Conservation (phyloP, 768 basidiomycete species). For the Naganishia kalamii region DNA sequence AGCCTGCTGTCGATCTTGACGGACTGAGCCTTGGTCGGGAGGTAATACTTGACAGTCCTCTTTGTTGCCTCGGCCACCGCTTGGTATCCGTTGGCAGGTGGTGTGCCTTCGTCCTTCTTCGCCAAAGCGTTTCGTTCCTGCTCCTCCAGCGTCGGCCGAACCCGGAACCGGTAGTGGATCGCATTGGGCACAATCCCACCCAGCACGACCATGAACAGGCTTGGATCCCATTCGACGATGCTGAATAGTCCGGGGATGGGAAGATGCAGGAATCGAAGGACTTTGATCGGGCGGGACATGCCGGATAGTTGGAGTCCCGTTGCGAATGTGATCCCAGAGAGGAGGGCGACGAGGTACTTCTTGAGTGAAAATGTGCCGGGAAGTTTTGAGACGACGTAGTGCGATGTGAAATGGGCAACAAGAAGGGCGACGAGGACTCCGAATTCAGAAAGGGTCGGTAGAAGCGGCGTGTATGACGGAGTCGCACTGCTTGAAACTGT, state of each 20-base stretch:
- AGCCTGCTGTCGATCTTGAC: conserved; percentile 30
- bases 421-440: neutral
- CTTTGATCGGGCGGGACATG: conserved; percentile 44
- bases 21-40: conserved; percentile 1
- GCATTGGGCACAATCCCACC: conserved; percentile 44
- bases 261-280: conserved; percentile 42
- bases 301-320: conserved; percentile 45
- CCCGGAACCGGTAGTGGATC: conserved; percentile 26
- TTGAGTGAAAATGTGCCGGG: neutral
- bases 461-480: neutral
- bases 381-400: neutral
- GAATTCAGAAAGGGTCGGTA: neutral
- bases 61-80: neutral
- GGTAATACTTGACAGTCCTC: conserved; percentile 2
- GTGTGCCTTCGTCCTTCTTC: conserved; percentile 9
- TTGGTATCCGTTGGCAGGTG: neutral
- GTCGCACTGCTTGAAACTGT: conserved; percentile 34
- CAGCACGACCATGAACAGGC: conserved; percentile 44
- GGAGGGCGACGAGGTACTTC: conserved; percentile 28
- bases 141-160: neutral
- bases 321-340: conserved; percentile 39
- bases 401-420: neutral
- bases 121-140: neutral
- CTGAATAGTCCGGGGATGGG: conserved; percentile 22
- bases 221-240: conserved; percentile 41